Conservation (phyloP, 2,329 filamentous ascomycete species). For the Neonectria sp. region DNA sequence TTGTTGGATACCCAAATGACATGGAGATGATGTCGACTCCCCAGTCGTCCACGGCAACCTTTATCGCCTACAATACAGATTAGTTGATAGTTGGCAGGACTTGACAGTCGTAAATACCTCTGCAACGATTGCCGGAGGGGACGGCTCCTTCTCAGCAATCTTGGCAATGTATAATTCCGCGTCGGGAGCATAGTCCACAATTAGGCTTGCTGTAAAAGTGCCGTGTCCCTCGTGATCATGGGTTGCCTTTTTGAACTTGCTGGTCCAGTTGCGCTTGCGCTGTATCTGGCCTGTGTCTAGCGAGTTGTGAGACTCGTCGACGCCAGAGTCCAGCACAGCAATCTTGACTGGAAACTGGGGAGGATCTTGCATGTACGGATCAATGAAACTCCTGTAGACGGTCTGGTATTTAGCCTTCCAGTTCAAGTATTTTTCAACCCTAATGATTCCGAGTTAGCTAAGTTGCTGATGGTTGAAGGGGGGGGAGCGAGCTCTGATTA, state of each 20-base stretch:
- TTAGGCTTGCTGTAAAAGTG: conserved; percentile 14
- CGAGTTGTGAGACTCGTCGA: background rate
- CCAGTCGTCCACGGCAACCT: conserved; percentile 26
- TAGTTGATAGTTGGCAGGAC: background rate
- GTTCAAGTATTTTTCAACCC: background rate
- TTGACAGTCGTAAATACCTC: background rate
- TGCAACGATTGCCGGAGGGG: background rate
- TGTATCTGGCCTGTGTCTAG: conserved; percentile 4
- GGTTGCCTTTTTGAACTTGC: background rate
- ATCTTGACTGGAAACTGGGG: conserved; percentile 1
- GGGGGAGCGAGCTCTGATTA: too few relatives aligned
- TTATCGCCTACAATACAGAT: conserved; percentile 29
- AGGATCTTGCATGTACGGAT: background rate
- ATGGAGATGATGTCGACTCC: conserved; percentile 41
- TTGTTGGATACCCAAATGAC: conserved; percentile 37
- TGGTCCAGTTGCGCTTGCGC: background rate
- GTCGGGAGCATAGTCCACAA: conserved; percentile 16
- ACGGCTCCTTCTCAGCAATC: background rate
- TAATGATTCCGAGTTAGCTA: background rate
- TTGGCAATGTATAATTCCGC: conserved; percentile 9
- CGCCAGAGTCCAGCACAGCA: conserved; percentile 8
- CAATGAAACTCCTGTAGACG: conserved; percentile 4
- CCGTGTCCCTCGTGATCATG: conserved; percentile 8
- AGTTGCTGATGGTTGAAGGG: background rate
- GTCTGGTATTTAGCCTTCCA: conserved; percentile 3